phyloP scores from a whole-genome alignment of 208 protist species.

The Tritrichomonas musculus region DNA sequence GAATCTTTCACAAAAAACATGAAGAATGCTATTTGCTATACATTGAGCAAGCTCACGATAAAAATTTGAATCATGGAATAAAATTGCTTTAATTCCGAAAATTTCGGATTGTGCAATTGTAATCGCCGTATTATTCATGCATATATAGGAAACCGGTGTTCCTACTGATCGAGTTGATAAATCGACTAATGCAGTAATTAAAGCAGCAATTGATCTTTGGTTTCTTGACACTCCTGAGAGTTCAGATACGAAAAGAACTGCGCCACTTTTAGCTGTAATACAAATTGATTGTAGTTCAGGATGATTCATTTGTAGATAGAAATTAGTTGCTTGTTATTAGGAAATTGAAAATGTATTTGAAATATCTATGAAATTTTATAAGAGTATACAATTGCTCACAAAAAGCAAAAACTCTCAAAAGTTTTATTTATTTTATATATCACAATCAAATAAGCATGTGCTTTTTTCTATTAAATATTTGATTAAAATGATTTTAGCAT shows the following conservation, averaged over 20 bases:
- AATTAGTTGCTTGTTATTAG: no score
- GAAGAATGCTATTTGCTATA: neutral
- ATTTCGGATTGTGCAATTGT: constrained; percentile 26
- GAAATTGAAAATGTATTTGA: no score
- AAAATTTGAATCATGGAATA: neutral
- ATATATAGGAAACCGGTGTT: neutral
- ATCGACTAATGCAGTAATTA: neutral
- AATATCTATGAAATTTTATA: no score
- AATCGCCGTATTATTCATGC: neutral
- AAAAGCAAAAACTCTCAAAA: no score
- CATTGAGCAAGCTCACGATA: neutral
- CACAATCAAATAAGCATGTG: no score
- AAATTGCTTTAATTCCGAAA: neutral
- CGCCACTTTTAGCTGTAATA: neutral
- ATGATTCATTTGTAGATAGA: neutral
- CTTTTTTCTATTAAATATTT: no score
- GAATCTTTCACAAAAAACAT: neutral
- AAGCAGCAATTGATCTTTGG: neutral
- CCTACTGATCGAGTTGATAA: constrained; percentile 16
- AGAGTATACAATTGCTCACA: no score
- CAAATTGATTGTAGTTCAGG: neutral
- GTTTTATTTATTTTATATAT: no score
- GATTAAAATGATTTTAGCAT: no score
- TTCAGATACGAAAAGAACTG: neutral
- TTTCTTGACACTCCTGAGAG: neutral